Percentiles rank a stretch among this genome's conserved stretches.
Conservation (phyloP, 2,329 filamentous ascomycete species). For the Talaromyces albobiverticillius region DNA sequence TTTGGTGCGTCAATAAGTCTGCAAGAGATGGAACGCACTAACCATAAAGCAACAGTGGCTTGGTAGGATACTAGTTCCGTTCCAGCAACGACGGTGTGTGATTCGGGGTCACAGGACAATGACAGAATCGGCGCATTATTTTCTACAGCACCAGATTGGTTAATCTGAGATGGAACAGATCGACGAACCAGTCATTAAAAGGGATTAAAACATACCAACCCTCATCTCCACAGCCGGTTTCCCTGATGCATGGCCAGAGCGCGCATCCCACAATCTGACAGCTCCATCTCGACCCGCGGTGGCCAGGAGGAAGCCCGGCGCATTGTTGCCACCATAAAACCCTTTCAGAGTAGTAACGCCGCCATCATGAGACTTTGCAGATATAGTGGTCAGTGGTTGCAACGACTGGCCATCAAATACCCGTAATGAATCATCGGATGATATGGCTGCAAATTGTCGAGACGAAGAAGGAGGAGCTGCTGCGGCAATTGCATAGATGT, state of each 20-base stretch:
- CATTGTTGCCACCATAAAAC: conserved; percentile 22
- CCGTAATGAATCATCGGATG: conserved; percentile 45
- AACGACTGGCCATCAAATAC: conserved; percentile 37
- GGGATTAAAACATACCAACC: conserved; percentile 24
- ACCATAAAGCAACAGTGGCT: conserved; percentile 44
- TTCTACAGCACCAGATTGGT: conserved; percentile 32
- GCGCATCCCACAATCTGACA: conserved; percentile 41
- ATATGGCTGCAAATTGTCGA: conserved; percentile 37
- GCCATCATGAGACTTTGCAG: conserved; percentile 32
- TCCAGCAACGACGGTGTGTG: conserved; percentile 53
- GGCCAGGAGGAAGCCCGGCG: conserved; percentile 26
- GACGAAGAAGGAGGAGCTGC: conserved; percentile 20
- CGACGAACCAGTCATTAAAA: neutral
- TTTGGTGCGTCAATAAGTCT: conserved; percentile 29
- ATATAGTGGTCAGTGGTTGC: conserved; percentile 27
- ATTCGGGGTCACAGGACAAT: conserved; percentile 46
- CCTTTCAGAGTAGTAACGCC: conserved; percentile 37
- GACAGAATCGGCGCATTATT: conserved; percentile 53
- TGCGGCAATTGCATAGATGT: conserved; percentile 41
- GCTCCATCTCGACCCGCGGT: conserved; percentile 42
- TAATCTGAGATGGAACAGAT: neutral
- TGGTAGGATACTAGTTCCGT: conserved; percentile 51
- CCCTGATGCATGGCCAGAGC: conserved; percentile 24
- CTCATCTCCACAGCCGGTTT: conserved; percentile 31
- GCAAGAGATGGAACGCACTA: conserved; percentile 22